phyloP scores from a whole-genome alignment of 148 eudicot genomes.

The Euryodendron excelsum region DNA sequence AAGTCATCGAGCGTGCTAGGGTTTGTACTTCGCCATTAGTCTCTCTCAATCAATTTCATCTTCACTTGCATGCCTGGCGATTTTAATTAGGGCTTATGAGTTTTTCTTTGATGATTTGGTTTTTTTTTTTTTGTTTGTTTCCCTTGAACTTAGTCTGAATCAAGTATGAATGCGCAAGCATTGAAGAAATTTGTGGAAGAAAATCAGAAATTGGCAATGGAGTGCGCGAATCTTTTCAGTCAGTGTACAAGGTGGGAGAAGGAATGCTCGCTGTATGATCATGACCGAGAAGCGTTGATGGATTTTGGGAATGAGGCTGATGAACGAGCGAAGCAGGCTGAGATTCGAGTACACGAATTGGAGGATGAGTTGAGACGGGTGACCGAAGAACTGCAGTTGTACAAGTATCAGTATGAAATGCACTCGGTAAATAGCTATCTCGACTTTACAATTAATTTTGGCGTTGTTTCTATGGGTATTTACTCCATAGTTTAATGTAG shows the following conservation, averaged over 20 bases:
- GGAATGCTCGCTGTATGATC: conserved; percentile 79
- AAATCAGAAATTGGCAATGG: conserved; percentile 71
- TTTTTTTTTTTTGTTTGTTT: background rate
- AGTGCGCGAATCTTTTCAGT: conserved; percentile 58
- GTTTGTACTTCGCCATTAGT: conserved; percentile 35
- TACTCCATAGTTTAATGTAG: background rate
- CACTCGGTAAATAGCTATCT: conserved; percentile 42
- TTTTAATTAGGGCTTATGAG: background rate
- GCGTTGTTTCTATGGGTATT: background rate
- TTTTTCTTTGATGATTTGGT: background rate
- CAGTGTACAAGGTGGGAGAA: conserved; percentile 69
- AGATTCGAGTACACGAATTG: conserved; percentile 49
- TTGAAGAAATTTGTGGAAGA: conserved; percentile 88
- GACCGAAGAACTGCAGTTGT: conserved; percentile 43
- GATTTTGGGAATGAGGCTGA: conserved; percentile 94
- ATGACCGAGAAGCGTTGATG: conserved; percentile 85
- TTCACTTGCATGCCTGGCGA: background rate
- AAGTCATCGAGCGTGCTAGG: conserved; percentile 63
- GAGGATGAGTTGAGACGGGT: conserved; percentile 53
- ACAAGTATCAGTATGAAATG: conserved; percentile 44
- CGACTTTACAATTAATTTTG: background rate
- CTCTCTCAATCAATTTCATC: background rate
- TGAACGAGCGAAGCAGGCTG: conserved; percentile 77
- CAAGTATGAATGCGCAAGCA: conserved; percentile 80
- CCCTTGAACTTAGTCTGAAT: conserved; percentile 54